Evolutionary conservation across 1,284 basidiomycete genomes (phyloP), one percentile per base, ranked within the genome.

Genomic region (Meira miltonrushii): DNA sequence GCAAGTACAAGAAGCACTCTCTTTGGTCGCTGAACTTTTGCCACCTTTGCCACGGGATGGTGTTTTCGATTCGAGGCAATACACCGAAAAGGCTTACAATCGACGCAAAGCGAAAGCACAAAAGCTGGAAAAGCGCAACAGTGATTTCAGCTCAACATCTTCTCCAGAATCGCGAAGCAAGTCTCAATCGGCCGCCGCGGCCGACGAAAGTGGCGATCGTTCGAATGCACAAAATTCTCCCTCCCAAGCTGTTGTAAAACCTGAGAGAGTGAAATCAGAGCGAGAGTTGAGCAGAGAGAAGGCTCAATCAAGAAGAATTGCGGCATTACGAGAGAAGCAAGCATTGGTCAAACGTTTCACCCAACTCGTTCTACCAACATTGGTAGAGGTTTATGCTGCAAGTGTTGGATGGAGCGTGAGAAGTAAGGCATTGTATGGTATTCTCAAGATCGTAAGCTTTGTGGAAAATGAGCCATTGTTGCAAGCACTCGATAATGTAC

Each of bases 21-120:
- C 63, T n/a, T 54, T 78, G 13, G 60, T 75, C 17, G 60, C 66
- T 23, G 74, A 74, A 54, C 57, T 78, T 38, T 63, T 78, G 8
- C 74, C 75, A 19, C 70, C 73, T 11, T 57, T 77, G 17, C 73
- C 75, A 5, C 54, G 70, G 86, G 91, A 95, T 78, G 93, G 93
- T 21, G 88, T 96, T 8, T 97, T 96, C 77, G 93, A 96, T 75
- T 84, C 88, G 68, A 91, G 88, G 65, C 81, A 83, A 0, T 96
- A 96, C 77, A 88, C 89, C 0, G 92, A 95, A 80, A 93, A 91
- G 76, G 85, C 87, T 3, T 80, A 93, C 38, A 83, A 55, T 21
- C 68, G 57, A 62, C 65, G 60, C 23, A 60, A 38, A 55, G 39
- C 47, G 9, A 51, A 50, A 25, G 39, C 50, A 50, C 12, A 7